phyloP scores from a whole-genome alignment of 2,329 filamentous ascomycete genomes.

The Gnomoniopsis sp. region DNA sequence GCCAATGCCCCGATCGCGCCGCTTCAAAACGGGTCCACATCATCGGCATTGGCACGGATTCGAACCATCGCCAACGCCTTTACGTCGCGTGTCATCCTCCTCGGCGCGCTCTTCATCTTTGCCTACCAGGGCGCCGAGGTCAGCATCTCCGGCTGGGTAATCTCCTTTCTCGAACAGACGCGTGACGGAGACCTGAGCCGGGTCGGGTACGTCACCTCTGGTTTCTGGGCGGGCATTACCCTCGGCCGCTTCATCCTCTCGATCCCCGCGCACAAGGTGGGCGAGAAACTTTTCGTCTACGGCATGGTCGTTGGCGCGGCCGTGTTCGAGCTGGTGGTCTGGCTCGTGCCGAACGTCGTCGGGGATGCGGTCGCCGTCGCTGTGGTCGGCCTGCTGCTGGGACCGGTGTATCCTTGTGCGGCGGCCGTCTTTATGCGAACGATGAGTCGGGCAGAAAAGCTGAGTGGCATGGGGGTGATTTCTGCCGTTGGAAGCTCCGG shows the following conservation, averaged over 20 bases:
- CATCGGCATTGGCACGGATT: conserved; percentile 23
- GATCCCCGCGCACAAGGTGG: conserved; percentile 61
- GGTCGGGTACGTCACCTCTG: conserved; percentile 77
- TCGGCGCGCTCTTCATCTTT: conserved; percentile 80
- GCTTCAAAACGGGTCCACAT: conserved; percentile 26
- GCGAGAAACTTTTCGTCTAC: conserved; percentile 69
- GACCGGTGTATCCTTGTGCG: conserved; percentile 76
- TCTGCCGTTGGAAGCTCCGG: conserved; percentile 67
- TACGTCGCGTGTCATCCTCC: conserved; percentile 58
- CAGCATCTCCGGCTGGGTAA: conserved; percentile 80
- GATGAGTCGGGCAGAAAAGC: conserved; percentile 56
- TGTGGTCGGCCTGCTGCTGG: conserved; percentile 71
- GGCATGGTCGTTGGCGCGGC: conserved; percentile 57
- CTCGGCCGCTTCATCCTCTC: conserved; percentile 71
- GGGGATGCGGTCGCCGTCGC: conserved; percentile 65
- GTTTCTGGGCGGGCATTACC: conserved; percentile 72
- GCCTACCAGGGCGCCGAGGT: conserved; percentile 84
- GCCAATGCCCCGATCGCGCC: conserved; percentile 17
- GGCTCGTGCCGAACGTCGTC: conserved; percentile 73
- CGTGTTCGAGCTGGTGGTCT: conserved; percentile 71
- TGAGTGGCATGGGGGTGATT: conserved; percentile 65
- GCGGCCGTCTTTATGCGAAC: conserved; percentile 60
- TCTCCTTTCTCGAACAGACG: conserved; percentile 74
- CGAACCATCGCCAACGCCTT: conserved; percentile 45
- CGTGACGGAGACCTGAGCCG: conserved; percentile 65